Evolutionary conservation across 257 asterid species (phyloP).

Genomic region (Przewalskia tangutica): DNA sequence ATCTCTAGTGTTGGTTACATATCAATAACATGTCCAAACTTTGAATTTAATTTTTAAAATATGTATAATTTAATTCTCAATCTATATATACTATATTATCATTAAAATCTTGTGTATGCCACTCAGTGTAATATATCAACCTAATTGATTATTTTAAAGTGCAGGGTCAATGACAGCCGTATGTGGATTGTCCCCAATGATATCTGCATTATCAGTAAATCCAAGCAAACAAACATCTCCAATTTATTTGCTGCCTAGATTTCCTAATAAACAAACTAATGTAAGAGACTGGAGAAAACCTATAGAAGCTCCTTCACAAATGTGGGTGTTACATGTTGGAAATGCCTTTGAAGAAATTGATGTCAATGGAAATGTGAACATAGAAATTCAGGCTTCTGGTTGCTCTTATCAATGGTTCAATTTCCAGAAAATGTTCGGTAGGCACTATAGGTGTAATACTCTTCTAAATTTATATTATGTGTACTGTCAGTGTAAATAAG

Average conservation of each 20-base stretch:
- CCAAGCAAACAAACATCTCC: conserved; percentile 90
- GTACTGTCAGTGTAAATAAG: not conserved
- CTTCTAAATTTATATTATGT: not conserved
- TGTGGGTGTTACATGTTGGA: conserved; percentile 91
- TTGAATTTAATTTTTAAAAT: too few species aligned
- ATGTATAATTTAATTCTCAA: too few species aligned
- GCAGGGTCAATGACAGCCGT: conserved; percentile 88
- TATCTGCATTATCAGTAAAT: conserved; percentile 71
- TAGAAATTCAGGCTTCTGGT: conserved; percentile 76
- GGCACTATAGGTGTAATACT: not conserved
- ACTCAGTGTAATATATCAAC: too few species aligned
- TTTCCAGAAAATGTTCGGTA: conserved; percentile 98
- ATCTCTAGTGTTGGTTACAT: too few species aligned
- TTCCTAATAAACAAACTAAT: conserved; percentile 12
- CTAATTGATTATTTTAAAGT: not conserved
- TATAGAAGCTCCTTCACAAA: conserved; percentile 80
- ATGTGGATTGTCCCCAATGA: conserved; percentile 93
- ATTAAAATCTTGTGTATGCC: too few species aligned
- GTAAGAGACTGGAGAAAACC: conserved; percentile 78
- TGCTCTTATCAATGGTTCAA: conserved; percentile 96
- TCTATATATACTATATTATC: too few species aligned
- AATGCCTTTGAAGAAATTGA: conserved; percentile 58
- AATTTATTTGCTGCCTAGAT: conserved; percentile 73
- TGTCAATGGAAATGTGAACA: conserved; percentile 30
- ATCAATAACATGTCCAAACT: too few species aligned